Evolutionary conservation across 192 early-diverging fungal species (phyloP).

Genomic region (Phycomyces nitens): DNA sequence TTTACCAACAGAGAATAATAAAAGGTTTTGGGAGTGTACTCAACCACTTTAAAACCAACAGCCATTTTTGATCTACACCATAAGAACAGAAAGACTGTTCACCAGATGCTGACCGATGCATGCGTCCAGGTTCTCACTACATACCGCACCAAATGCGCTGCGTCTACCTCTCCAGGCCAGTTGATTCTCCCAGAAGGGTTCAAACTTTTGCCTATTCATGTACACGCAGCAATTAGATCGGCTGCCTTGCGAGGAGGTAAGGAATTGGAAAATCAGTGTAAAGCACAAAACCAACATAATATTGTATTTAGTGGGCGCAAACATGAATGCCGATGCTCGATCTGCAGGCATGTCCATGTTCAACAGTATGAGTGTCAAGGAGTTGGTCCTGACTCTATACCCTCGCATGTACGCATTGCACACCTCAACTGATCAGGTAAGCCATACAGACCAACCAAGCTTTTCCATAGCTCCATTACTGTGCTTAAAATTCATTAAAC

Average conservation of each 20-base stretch:
- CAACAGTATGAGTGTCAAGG: slow-evolving; percentile 70
- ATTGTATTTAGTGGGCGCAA: slow-evolving; percentile 28
- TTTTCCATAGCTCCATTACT: too few relatives aligned
- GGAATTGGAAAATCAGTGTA: neutral
- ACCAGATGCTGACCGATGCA: slow-evolving; percentile 80
- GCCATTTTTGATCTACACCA: slow-evolving; percentile 32
- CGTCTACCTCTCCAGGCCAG: slow-evolving; percentile 89
- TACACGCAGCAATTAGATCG: slow-evolving; percentile 78
- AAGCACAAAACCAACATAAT: slow-evolving; percentile 1
- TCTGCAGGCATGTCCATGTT: slow-evolving; percentile 81
- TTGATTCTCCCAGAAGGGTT: slow-evolving; percentile 95
- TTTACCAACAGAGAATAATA: too few relatives aligned
- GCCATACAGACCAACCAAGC: too few relatives aligned
- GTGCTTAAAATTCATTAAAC: too few relatives aligned
- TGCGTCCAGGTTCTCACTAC: slow-evolving; percentile 88
- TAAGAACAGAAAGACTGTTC: slow-evolving; percentile 52
- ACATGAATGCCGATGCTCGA: slow-evolving; percentile 76
- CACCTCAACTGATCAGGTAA: slow-evolving; percentile 9
- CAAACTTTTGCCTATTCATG: slow-evolving; percentile 91
- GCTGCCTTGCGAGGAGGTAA: slow-evolving; percentile 74
- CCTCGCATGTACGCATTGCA: slow-evolving; percentile 63
- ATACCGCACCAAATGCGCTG: slow-evolving; percentile 91
- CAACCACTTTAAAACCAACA: neutral
- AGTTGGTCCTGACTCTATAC: slow-evolving; percentile 77
- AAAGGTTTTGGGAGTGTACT: too few relatives aligned